Conservation (phyloP, 331 rosid species). For the Pyracantha coccinea region DNA sequence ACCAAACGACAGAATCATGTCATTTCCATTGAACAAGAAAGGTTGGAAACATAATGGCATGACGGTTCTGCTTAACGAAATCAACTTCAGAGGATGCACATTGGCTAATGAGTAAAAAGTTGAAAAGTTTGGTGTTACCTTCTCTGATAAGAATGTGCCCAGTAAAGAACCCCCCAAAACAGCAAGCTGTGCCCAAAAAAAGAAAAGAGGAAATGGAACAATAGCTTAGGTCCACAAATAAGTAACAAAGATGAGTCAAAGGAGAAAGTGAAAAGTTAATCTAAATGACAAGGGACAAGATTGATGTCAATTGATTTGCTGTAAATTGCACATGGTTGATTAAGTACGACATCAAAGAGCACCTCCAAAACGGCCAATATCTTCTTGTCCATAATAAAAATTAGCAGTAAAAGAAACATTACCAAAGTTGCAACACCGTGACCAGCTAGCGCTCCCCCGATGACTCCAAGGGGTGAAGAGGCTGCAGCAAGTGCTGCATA, state of each 20-base stretch:
- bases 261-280: background rate
- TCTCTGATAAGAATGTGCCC: constrained; percentile 86
- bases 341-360: background rate
- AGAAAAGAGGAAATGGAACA: background rate
- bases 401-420: constrained; percentile 11
- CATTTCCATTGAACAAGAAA: too few relatives aligned
- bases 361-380: background rate
- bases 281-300: background rate
- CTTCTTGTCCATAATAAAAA: background rate
- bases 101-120: background rate
- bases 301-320: background rate
- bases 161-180: constrained; percentile 90
- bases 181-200: constrained; percentile 57
- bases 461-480: constrained; percentile 94
- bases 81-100: background rate
- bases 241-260: background rate
- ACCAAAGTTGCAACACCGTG: constrained; percentile 93
- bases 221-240: constrained; percentile 2
- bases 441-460: constrained; percentile 94
- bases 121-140: constrained; percentile 36
- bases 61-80: background rate
- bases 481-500: constrained; percentile 94
- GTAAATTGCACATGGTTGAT: background rate
- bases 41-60: background rate
- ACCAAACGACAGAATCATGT: background rate